Percentiles rank a stretch among this genome's conserved stretches.
Conservation (phyloP, 2,329 filamentous ascomycete genomes). For the Neocatenulostroma microsporum region DNA sequence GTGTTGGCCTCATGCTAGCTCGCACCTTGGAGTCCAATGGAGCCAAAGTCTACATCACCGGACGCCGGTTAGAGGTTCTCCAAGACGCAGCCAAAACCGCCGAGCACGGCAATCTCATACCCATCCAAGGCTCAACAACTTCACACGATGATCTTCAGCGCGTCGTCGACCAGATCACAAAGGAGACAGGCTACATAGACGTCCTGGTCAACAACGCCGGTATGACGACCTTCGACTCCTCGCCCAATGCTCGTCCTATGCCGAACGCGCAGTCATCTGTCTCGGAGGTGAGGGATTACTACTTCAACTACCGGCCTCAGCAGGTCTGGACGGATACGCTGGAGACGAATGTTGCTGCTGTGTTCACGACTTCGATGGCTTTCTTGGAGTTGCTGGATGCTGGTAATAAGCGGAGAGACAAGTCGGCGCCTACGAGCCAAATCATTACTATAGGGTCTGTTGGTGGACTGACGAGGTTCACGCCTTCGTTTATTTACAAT, state of each 20-base stretch:
- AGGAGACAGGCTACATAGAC: slow-evolving; percentile 42
- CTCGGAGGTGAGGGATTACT: slow-evolving; percentile 28
- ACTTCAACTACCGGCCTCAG: slow-evolving; percentile 37
- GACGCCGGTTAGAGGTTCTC: slow-evolving; percentile 35
- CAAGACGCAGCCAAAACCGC: slow-evolving; percentile 31
- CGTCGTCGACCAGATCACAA: slow-evolving; percentile 36
- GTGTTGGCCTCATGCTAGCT: slow-evolving; percentile 30
- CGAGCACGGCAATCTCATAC: slow-evolving; percentile 32
- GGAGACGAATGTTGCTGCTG: slow-evolving; percentile 39
- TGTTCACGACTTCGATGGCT: slow-evolving; percentile 37
- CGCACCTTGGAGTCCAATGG: slow-evolving; percentile 36
- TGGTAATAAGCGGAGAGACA: slow-evolving; percentile 35
- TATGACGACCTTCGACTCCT: slow-evolving; percentile 26
- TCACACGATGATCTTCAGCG: slow-evolving; percentile 34
- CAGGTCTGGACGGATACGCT: slow-evolving; percentile 37
- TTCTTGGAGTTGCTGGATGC: slow-evolving; percentile 41
- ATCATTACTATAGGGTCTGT: slow-evolving; percentile 40
- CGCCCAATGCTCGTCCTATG: slow-evolving; percentile 34
- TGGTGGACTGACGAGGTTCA: slow-evolving; percentile 32
- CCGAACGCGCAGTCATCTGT: slow-evolving; percentile 24
- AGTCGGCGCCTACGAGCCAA: slow-evolving; percentile 37
- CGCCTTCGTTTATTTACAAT: slow-evolving; percentile 31
- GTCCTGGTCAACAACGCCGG: slow-evolving; percentile 47
- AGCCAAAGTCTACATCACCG: slow-evolving; percentile 40
- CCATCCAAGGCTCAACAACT: slow-evolving; percentile 39